phyloP scores from a whole-genome alignment of 331 rosid species.

The Dryas integrifolia region DNA sequence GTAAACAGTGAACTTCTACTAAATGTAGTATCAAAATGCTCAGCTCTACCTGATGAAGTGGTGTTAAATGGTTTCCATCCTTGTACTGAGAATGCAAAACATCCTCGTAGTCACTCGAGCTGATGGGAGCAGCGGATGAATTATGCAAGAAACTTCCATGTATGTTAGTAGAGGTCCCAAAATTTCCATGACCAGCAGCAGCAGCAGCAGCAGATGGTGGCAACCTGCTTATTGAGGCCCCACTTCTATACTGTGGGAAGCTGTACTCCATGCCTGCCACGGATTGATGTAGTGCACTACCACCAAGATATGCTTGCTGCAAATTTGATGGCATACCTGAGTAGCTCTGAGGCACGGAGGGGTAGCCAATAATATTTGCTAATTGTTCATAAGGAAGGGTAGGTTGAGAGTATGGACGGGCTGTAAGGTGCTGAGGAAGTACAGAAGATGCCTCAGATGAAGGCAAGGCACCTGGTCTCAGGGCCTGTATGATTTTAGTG shows the following conservation, averaged over 20 bases:
- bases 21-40: neutral
- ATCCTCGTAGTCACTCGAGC: conserved; percentile 37
- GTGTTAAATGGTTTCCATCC: conserved; percentile 35
- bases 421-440: conserved; percentile 30
- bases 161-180: conserved; percentile 33
- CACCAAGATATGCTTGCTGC: conserved; percentile 35
- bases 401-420: conserved; percentile 34
- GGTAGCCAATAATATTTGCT: conserved; percentile 32
- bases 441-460: conserved; percentile 35
- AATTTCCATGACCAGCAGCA: conserved; percentile 33
- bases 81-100: conserved; percentile 39
- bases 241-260: conserved; percentile 36
- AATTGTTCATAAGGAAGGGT: conserved; percentile 28
- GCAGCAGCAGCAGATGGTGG: conserved; percentile 35
- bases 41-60: conserved; percentile 49
- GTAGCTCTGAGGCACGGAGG: conserved; percentile 33
- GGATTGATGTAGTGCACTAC: conserved; percentile 34
- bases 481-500: conserved; percentile 38
- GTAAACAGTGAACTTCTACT: neutral
- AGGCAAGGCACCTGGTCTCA: conserved; percentile 36
- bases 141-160: conserved; percentile 35
- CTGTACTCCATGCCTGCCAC: conserved; percentile 39
- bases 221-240: conserved; percentile 30
- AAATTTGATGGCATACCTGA: conserved; percentile 27
- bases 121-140: conserved; percentile 32